These are phyloP conservation scores for Cylindrotheca closterium DNA, from an alignment of 108 stramenopile species.

Conservation along the genomic window DNA sequence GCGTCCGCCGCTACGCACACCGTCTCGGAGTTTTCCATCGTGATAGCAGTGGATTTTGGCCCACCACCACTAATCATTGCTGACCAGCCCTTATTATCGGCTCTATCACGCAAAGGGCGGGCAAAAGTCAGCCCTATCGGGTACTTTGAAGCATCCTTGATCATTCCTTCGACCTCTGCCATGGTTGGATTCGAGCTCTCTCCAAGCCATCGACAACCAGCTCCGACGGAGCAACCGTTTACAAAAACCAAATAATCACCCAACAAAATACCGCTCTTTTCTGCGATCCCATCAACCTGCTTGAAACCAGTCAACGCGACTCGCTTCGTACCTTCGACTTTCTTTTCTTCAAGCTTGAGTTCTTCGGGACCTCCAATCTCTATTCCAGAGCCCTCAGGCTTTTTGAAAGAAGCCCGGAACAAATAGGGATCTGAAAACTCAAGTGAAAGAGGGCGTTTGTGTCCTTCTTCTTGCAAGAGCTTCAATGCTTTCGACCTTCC, in stretches of 20 bases:
- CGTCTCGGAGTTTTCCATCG: slow-evolving; percentile 54
- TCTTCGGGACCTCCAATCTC: slow-evolving; percentile 71
- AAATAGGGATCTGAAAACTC: slow-evolving; percentile 69
- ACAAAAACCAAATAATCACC: slow-evolving; percentile 86
- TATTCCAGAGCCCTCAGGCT: slow-evolving; percentile 21
- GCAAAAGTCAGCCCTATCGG: slow-evolving; percentile 87
- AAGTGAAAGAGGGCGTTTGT: slow-evolving; percentile 60
- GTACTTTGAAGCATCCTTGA: slow-evolving; percentile 44
- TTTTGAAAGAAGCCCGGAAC: slow-evolving; percentile 46
- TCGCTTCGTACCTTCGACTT: slow-evolving; percentile 36
- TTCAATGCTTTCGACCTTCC: slow-evolving; percentile 55
- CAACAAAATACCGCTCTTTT: slow-evolving; percentile 66
- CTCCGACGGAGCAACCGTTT: slow-evolving; percentile 82
- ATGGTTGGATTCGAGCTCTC: slow-evolving; percentile 35
- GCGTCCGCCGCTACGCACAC: slow-evolving; percentile 58
- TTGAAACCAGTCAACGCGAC: slow-evolving; percentile 69
- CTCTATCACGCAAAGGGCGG: slow-evolving; percentile 42
- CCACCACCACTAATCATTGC: slow-evolving; percentile 12
- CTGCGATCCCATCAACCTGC: slow-evolving; percentile 65
- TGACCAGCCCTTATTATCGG: slow-evolving; percentile 25
- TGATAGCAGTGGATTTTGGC: slow-evolving; percentile 7
- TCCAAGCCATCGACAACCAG: slow-evolving; percentile 68
- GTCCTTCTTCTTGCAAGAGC: slow-evolving; percentile 53
- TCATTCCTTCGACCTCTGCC: slow-evolving; percentile 56
- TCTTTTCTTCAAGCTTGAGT: slow-evolving; percentile 53